Evolutionary conservation across 192 early-diverging fungal genomes (phyloP).

Genomic region (Dissophora ornata): DNA sequence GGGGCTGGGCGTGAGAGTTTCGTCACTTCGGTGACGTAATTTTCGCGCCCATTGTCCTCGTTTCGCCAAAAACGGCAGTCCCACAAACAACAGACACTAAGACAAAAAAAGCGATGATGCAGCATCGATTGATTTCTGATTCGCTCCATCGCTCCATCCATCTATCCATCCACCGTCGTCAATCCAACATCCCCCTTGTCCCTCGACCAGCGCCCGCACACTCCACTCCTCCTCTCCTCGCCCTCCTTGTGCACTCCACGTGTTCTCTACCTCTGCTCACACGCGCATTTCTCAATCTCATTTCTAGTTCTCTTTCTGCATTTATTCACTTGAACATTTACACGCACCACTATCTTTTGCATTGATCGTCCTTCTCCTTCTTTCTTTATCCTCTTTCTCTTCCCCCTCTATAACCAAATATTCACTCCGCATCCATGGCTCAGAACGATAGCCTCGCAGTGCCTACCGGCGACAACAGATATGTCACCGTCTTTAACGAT

Average conservation of each 20-base stretch:
- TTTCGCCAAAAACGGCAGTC: no score
- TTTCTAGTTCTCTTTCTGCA: not conserved
- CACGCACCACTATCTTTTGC: not conserved
- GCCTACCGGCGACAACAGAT: conserved; percentile 47
- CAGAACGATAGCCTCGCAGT: conserved; percentile 51
- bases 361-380: not conserved
- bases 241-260: not conserved
- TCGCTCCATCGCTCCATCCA: no score
- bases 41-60: no score
- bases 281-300: not conserved
- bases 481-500: conserved; percentile 57
- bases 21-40: no score
- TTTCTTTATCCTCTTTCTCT: not conserved
- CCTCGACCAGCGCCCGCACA: not conserved
- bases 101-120: no score
- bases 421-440: conserved; percentile 32
- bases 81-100: no score
- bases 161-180: not conserved
- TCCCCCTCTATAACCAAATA: not conserved
- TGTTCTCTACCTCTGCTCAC: no score
- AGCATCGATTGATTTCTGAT: no score
- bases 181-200: not conserved
- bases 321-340: not conserved
- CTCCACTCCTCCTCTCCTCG: not conserved
- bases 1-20: no score